Conservation (phyloP, 2,329 filamentous ascomycete species). For the Zarea fungicola region DNA sequence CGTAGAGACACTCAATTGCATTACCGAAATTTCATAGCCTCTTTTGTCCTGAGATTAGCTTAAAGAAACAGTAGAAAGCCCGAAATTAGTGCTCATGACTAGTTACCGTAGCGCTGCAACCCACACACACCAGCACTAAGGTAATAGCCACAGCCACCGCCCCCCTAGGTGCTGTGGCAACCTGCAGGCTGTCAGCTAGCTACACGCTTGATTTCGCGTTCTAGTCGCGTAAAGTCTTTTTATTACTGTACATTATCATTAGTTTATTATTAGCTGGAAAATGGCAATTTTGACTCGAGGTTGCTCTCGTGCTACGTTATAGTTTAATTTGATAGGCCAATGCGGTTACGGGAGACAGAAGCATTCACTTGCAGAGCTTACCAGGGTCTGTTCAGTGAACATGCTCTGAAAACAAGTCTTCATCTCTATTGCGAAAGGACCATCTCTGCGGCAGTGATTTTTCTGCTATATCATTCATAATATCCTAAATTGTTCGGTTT, state of each 20-base stretch:
- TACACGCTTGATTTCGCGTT: background rate
- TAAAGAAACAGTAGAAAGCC: background rate
- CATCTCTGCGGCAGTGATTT: too few relatives aligned
- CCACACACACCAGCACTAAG: background rate
- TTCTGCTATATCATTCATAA: too few relatives aligned
- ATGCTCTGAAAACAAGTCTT: too few relatives aligned
- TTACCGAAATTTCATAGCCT: background rate
- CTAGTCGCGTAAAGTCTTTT: background rate
- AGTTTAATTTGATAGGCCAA: too few relatives aligned
- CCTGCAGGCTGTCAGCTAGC: slow-evolving; percentile 3
- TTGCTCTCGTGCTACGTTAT: background rate
- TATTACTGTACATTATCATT: background rate
- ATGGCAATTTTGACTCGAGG: background rate
- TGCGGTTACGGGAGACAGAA: too few relatives aligned
- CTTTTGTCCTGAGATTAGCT: slow-evolving; percentile 1
- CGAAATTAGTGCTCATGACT: slow-evolving; percentile 5
- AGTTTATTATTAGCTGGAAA: background rate
- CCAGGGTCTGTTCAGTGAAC: too few relatives aligned
- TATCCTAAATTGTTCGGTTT: too few relatives aligned
- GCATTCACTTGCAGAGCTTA: too few relatives aligned
- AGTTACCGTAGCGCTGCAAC: background rate
- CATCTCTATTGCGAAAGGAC: too few relatives aligned
- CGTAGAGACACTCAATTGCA: too few relatives aligned
- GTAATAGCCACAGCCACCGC: too few relatives aligned
- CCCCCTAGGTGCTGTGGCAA: background rate